Base-by-base conservation (phyloP, 306 rosid genomes). In the Carpinus fangiana region DNA sequence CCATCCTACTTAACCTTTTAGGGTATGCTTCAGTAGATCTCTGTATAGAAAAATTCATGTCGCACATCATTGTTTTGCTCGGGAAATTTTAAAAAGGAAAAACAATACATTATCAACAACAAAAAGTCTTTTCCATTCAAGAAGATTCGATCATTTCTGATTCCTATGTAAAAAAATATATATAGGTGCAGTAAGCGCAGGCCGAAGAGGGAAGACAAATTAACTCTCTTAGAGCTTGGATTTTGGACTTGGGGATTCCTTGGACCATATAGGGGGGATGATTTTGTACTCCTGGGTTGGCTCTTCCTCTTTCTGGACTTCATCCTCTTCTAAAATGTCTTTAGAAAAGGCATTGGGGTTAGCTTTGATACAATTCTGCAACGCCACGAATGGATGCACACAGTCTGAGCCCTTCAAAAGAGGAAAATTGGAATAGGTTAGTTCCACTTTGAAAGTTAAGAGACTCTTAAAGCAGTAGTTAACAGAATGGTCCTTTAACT, bases 291-390 rank as follows among this genome's bases (percentile, higher is more conserved):
- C 90, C 83, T 75, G 73, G 23, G 74, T 48, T 62, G 85, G 84
- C 75, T 77, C 86, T 36, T 46, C 76, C 80, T 83, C 88, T 73
- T 82, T 76, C 70, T 82, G 69, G 51, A 78, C 88, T 72, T 76
- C 91, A 73, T 81, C 92, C 76, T 76, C 90, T 0, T 82, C 92
- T 60, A 88, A 78, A 76, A 84, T 20, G 68, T 87, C 91, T 75
- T 87, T 83, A 14, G 98, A 89, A 81, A 94, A 94, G 11, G 95
- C 93, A 81, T 87, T 50, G 50, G 98, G 98, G 79, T 95, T 85
- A 76, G 91, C 91, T 86, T 91, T 95, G 82, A 95, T 92, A 86
- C 97, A 95, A 72, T 85, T 90, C 89, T 95, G 98, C 85, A 95
- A 83, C 62, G 90, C 89, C 70, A 95, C 88, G 75, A 95, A 92